A percentile compares a stretch with the other conserved stretches of the same genome.
phyloP scores from a whole-genome alignment of 2,329 filamentous ascomycete genomes.

The Trichoderma pleuroti region DNA sequence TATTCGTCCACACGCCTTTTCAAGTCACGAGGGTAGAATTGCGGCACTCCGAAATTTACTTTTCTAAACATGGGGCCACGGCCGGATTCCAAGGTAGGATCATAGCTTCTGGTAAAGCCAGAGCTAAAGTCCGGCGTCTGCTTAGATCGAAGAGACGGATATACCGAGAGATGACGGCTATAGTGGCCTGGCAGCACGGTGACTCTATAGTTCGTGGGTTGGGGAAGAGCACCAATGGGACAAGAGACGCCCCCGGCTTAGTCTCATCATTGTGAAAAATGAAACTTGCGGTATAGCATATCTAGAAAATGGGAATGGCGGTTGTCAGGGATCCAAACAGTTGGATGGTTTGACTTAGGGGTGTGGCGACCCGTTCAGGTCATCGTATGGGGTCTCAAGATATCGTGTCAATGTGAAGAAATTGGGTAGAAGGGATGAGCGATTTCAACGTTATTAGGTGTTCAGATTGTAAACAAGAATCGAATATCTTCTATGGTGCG shows the following conservation, averaged over 20 bases:
- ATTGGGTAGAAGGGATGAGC: background rate
- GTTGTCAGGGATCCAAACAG: background rate
- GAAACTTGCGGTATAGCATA: background rate
- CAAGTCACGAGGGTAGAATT: conserved; percentile 64
- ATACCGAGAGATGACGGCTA: conserved; percentile 28
- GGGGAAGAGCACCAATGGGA: background rate
- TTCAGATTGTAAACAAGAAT: background rate
- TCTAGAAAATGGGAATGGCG: background rate
- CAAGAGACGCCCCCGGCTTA: background rate
- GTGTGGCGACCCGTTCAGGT: background rate
- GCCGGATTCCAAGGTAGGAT: conserved; percentile 50
- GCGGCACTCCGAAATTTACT: conserved; percentile 55
- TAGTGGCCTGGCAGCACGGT: background rate
- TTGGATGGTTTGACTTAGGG: background rate
- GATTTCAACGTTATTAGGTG: background rate
- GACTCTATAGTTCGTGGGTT: background rate
- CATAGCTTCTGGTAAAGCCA: conserved; percentile 58
- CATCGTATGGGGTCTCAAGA: background rate
- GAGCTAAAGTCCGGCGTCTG: conserved; percentile 52
- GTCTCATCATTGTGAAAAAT: background rate
- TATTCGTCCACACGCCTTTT: conserved; percentile 94
- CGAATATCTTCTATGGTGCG: background rate
- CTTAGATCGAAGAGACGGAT: conserved; percentile 30
- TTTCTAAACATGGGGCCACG: conserved; percentile 60
- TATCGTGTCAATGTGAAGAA: background rate